Conservation (phyloP, 257 asterid species). For the Asclepias syriaca region DNA sequence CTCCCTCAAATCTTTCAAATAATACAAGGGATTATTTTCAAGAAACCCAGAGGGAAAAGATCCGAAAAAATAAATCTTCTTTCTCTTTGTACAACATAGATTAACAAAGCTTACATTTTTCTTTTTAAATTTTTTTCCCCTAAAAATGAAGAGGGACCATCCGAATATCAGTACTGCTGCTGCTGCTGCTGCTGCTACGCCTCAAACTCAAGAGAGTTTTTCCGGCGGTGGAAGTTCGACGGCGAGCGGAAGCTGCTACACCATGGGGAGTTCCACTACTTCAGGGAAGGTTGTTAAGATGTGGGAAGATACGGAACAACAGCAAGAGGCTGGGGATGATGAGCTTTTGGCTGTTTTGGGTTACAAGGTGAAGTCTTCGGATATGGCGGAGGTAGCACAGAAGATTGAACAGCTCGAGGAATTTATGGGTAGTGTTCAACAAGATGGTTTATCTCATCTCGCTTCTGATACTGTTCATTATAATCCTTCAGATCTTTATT, state of each 20-base stretch:
- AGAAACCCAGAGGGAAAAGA: neutral
- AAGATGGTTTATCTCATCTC: slow-evolving; percentile 43
- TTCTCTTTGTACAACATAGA: neutral
- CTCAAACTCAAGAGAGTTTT: slow-evolving; percentile 4
- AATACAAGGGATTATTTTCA: neutral
- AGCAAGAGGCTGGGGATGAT: slow-evolving; percentile 44
- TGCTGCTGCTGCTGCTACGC: too few relatives aligned
- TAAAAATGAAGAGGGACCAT: slow-evolving; percentile 20
- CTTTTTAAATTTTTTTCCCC: too few relatives aligned
- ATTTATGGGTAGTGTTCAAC: slow-evolving; percentile 42
- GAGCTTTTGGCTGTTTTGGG: slow-evolving; percentile 70
- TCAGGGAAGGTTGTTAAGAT: slow-evolving; percentile 33
- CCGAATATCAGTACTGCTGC: neutral
- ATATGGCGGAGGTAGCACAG: slow-evolving; percentile 67
- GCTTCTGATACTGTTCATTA: slow-evolving; percentile 63
- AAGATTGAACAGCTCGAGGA: slow-evolving; percentile 65
- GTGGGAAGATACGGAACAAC: slow-evolving; percentile 30
- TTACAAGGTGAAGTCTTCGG: slow-evolving; percentile 53
- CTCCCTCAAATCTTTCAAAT: slow-evolving; percentile 11
- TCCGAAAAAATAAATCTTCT: too few relatives aligned
- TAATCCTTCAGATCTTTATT: slow-evolving; percentile 78
- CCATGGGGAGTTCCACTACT: slow-evolving; percentile 21
- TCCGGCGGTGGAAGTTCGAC: slow-evolving; percentile 25
- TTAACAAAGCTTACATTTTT: too few relatives aligned
- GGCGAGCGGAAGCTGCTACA: slow-evolving; percentile 9